phyloP scores from a whole-genome alignment of 441 rosid species.

The Populus hybrid region DNA sequence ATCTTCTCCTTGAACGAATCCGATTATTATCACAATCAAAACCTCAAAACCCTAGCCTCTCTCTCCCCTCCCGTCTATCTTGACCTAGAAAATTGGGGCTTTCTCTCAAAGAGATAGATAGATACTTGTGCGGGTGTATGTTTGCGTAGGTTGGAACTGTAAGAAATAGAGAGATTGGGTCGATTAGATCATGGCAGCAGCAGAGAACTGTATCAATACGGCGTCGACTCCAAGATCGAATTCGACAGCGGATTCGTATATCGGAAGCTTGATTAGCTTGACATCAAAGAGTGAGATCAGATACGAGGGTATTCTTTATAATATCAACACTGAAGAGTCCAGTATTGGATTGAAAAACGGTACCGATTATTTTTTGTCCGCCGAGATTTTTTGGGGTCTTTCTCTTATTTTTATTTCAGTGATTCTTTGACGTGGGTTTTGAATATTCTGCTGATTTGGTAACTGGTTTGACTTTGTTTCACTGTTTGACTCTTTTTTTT shows the following conservation, averaged over 20 bases:
- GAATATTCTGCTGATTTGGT: neutral
- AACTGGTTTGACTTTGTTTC: slow-evolving; percentile 2
- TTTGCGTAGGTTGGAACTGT: neutral
- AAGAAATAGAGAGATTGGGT: neutral
- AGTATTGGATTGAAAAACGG: slow-evolving; percentile 87
- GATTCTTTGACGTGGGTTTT: neutral
- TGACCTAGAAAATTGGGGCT: neutral
- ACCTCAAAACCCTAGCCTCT: slow-evolving; percentile 11
- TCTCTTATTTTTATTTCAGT: neutral
- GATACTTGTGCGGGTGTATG: neutral
- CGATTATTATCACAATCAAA: slow-evolving; percentile 1
- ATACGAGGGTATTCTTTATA: slow-evolving; percentile 84
- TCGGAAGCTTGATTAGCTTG: slow-evolving; percentile 88
- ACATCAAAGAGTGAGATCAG: slow-evolving; percentile 86
- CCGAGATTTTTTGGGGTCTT: slow-evolving; percentile 1
- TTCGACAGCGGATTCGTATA: slow-evolving; percentile 70
- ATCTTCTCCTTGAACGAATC: neutral
- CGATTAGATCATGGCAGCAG: slow-evolving; percentile 34
- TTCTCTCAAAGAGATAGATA: neutral
- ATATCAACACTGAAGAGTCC: slow-evolving; percentile 87
- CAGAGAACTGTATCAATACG: slow-evolving; percentile 29
- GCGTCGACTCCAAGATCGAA: slow-evolving; percentile 48
- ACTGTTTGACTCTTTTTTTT: neutral
- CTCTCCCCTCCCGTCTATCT: neutral
- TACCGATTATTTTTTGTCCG: slow-evolving; percentile 17